A percentile compares a stretch with the other conserved stretches of the same genome.
phyloP scores from a whole-genome alignment of 805 yeast species.

The Kodamaea lidongshanica region DNA sequence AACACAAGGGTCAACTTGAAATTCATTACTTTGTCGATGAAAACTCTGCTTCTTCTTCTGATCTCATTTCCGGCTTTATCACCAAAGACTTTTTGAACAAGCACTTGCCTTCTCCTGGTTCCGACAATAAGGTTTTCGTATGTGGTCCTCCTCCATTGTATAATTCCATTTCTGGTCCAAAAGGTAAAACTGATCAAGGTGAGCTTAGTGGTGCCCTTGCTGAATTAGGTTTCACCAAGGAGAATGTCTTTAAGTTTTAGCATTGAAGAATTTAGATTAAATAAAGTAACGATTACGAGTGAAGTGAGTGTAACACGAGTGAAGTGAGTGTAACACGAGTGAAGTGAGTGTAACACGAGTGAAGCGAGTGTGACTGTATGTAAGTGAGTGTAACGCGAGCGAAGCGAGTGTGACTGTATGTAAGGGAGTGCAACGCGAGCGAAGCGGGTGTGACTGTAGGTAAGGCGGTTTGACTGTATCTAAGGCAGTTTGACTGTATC shows the following conservation, averaged over 20 bases:
- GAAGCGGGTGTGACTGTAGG: too few relatives aligned
- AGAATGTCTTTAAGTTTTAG: slow-evolving; percentile 84
- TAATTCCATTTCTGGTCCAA: slow-evolving; percentile 80
- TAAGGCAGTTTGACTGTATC: too few relatives aligned
- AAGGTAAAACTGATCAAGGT: slow-evolving; percentile 93
- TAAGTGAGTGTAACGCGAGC: not conserved
- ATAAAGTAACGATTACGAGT: not conserved
- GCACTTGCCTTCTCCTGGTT: slow-evolving; percentile 58
- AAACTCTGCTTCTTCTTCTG: slow-evolving; percentile 39
- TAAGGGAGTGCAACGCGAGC: too few relatives aligned
- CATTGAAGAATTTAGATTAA: too few relatives aligned
- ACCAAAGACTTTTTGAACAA: slow-evolving; percentile 62
- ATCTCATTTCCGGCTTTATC: slow-evolving; percentile 69
- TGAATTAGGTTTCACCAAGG: slow-evolving; percentile 83
- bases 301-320: too few relatives aligned
- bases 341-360: too few relatives aligned
- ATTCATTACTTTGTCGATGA: slow-evolving; percentile 77
- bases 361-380: not conserved
- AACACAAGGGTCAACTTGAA: slow-evolving; percentile 72
- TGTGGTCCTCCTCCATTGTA: slow-evolving; percentile 96
- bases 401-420: too few relatives aligned
- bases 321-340: too few relatives aligned
- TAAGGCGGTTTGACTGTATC: too few relatives aligned
- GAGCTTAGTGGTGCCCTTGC: slow-evolving; percentile 81
- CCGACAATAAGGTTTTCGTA: slow-evolving; percentile 63